Evolutionary conservation across 2,329 filamentous ascomycete genomes (phyloP).

Genomic region (Clarireedia homoeocarpa): DNA sequence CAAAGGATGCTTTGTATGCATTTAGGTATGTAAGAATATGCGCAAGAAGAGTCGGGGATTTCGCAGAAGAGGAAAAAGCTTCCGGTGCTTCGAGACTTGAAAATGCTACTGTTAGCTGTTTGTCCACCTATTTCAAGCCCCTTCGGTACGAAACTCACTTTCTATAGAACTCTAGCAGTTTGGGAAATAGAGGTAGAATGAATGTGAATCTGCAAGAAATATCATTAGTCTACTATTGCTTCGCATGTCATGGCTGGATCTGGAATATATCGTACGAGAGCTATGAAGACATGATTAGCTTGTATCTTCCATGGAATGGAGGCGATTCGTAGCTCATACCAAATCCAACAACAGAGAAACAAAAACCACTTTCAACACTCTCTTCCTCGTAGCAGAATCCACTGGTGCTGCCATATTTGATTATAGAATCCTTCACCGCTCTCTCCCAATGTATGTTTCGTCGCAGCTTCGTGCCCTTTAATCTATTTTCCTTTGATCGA

Average conservation of each 20-base stretch:
- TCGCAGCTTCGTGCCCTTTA: neutral
- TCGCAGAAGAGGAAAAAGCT: constrained; percentile 34
- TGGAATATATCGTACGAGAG: constrained; percentile 8
- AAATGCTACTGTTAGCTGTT: constrained; percentile 32
- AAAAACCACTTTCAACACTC: constrained; percentile 80
- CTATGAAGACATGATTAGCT: constrained; percentile 6
- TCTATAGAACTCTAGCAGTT: constrained; percentile 93
- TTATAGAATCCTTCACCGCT: neutral
- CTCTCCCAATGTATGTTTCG: neutral
- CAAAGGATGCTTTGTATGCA: constrained; percentile 88
- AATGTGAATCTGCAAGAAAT: constrained; percentile 63
- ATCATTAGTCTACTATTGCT: neutral
- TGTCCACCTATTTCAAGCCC: constrained; percentile 79
- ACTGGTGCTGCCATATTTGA: constrained; percentile 31
- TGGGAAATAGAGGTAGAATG: constrained; percentile 92
- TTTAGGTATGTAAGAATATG: constrained; percentile 78
- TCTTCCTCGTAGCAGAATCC: constrained; percentile 57
- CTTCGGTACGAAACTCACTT: constrained; percentile 44
- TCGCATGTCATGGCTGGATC: neutral
- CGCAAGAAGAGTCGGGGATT: constrained; percentile 61
- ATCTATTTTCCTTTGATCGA: too few relatives aligned
- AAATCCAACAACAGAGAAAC: constrained; percentile 83
- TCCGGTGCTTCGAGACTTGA: constrained; percentile 62
- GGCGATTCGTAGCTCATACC: constrained; percentile 43
- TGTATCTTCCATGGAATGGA: neutral